phyloP scores from a whole-genome alignment of 148 eudicot species.

The Silene uniflora region DNA sequence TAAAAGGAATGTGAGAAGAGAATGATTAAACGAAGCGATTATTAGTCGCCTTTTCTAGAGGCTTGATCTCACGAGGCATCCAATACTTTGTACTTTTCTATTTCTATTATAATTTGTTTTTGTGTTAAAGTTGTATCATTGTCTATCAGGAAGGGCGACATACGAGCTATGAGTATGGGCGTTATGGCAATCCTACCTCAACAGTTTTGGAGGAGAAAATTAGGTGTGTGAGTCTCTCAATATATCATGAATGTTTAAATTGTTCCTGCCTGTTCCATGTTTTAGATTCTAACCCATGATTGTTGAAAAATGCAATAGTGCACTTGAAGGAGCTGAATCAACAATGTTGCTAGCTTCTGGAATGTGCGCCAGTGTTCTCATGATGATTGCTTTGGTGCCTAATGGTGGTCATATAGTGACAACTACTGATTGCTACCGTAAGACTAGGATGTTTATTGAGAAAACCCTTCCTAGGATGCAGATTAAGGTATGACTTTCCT shows the following conservation, averaged over 20 bases:
- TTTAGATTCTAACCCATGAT: background rate
- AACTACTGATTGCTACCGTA: constrained; percentile 86
- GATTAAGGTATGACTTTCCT: constrained; percentile 47
- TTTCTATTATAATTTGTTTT: background rate
- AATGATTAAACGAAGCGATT: background rate
- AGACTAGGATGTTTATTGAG: constrained; percentile 84
- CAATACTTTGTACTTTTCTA: background rate
- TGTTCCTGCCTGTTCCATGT: constrained; percentile 2
- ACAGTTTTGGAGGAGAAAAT: constrained; percentile 69
- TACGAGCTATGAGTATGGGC: constrained; percentile 80
- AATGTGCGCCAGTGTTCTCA: constrained; percentile 88
- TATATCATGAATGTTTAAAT: background rate
- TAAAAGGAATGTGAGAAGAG: background rate
- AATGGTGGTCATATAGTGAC: constrained; percentile 94
- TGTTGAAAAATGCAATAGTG: constrained; percentile 39
- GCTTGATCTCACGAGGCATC: background rate
- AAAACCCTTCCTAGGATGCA: constrained; percentile 87
- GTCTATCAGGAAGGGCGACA: constrained; percentile 63
- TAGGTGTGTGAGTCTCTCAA: constrained; percentile 41
- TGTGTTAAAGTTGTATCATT: background rate
- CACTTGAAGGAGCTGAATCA: constrained; percentile 97
- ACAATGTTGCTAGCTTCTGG: constrained; percentile 85
- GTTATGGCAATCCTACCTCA: constrained; percentile 84
- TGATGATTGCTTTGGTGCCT: constrained; percentile 87
- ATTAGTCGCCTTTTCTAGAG: background rate